Evolutionary conservation across 1,284 basidiomycete species (phyloP).

Genomic region (Acaromyces ingoldii): DNA sequence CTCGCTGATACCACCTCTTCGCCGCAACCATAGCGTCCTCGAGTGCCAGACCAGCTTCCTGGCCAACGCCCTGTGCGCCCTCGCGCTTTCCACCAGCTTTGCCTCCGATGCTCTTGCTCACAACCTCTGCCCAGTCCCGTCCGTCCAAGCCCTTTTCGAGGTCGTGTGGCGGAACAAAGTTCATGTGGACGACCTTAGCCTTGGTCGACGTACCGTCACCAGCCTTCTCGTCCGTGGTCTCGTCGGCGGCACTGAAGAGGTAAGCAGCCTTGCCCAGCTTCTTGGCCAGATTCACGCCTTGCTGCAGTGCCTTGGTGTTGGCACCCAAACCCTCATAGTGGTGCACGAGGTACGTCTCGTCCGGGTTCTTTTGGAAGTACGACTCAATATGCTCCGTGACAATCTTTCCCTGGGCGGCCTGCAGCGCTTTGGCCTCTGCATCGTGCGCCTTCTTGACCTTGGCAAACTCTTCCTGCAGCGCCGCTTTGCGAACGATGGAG

Average conservation of each 20-base stretch:
- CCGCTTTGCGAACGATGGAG: conserved; percentile 74
- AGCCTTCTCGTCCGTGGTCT: conserved; percentile 46
- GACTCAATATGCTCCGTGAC: conserved; percentile 69
- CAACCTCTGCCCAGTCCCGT: conserved; percentile 42
- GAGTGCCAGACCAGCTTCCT: conserved; percentile 35
- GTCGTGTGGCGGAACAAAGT: conserved; percentile 63
- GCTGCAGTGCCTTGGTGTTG: conserved; percentile 61
- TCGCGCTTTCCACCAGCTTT: conserved; percentile 46
- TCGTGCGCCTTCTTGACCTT: conserved; percentile 75
- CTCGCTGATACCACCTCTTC: background rate
- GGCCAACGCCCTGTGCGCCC: conserved; percentile 45
- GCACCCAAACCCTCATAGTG: conserved; percentile 57
- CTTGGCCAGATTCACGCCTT: conserved; percentile 69
- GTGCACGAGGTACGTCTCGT: conserved; percentile 66
- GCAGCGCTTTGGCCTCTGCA: conserved; percentile 76
- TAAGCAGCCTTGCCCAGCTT: conserved; percentile 78
- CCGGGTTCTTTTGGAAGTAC: conserved; percentile 69
- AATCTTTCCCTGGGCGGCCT: conserved; percentile 71
- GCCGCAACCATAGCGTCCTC: conserved; percentile 33
- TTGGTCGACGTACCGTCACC: conserved; percentile 43
- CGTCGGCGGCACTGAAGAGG: conserved; percentile 65
- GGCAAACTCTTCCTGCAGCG: conserved; percentile 70
- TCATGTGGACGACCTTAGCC: conserved; percentile 80
- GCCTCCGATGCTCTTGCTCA: conserved; percentile 39
- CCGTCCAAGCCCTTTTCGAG: conserved; percentile 36